Evolutionary conservation across 768 basidiomycete genomes (phyloP), one percentile per base, ranked within the genome.

Genomic region (Mycena sanguinolenta): DNA sequence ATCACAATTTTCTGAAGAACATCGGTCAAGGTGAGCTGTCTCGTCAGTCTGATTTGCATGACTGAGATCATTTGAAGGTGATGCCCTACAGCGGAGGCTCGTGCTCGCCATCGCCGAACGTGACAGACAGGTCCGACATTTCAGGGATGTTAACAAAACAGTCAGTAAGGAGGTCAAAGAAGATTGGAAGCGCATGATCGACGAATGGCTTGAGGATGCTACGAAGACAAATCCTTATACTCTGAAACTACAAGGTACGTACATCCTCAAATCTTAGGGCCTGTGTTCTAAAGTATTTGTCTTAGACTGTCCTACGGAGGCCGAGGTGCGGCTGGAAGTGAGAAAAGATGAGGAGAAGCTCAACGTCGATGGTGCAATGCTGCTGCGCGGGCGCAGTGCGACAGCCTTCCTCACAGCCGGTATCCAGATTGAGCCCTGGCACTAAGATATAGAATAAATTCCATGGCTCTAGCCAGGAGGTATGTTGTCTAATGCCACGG

Each of bases 361-460:
- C 9, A 21, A 14, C 4, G 9, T 10, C 21, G 44, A 6, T 3
- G 59, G 49, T 3, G 2, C 5, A 21, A 36, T 59, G 3, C 52
- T 21, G 1, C 3, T 69, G 6, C 36, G 38, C 21, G 68, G 63
- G 4, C 25, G 28, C 17, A 69, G 68, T 34, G 61, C 61, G 30
- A 69, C 67, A 1, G 39, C 60, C 2, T 69, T 69, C 30, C 34
- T 69, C 13, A 38, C 50, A 12, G 65, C 65, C 13, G 65, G 65
- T 10, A 49, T 67, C 16, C 66, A 67, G n/a, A n/a, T n/a, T n/a
- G n/a, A n/a, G n/a, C n/a, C n/a, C n/a, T n/a, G n/a, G n/a, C n/a
- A n/a, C n/a, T n/a, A n/a, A n/a, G n/a, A n/a, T n/a, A n/a, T n/a
- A n/a, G n/a, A n/a, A n/a, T n/a, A n/a, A n/a, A n/a, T n/a, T n/a